Percentiles rank a stretch among this genome's conserved stretches.
phyloP scores from a whole-genome alignment of 2,329 filamentous ascomycete species.

The Ilyonectria mors-panacis region DNA sequence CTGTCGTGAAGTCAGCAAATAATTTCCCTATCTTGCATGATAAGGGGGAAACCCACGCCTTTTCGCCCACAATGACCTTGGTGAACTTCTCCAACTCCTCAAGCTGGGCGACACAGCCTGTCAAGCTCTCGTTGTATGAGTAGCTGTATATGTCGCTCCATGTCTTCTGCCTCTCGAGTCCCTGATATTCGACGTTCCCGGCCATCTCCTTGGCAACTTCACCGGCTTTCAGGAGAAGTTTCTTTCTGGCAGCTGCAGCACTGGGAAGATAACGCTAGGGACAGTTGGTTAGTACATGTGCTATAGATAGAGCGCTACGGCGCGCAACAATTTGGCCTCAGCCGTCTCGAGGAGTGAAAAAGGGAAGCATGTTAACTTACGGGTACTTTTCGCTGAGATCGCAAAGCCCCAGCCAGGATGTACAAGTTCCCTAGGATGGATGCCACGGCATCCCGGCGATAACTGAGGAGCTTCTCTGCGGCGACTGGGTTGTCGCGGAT shows the following conservation, averaged over 20 bases:
- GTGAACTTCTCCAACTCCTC: conserved; percentile 69
- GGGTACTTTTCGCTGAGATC: conserved; percentile 65
- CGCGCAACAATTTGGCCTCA: no score
- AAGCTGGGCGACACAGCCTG: conserved; percentile 68
- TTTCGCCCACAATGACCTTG: conserved; percentile 71
- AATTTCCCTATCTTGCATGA: no score
- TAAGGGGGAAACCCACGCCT: conserved; percentile 54
- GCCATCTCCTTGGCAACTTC: conserved; percentile 59
- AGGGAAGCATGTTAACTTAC: conserved; percentile 48
- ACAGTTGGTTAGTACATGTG: conserved; percentile 11
- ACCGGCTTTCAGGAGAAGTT: conserved; percentile 65
- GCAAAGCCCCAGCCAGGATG: conserved; percentile 69
- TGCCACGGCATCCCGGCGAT: conserved; percentile 70
- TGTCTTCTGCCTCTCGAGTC: conserved; percentile 57
- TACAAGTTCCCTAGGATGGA: conserved; percentile 72
- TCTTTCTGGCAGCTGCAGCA: conserved; percentile 67
- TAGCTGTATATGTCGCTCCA: conserved; percentile 72
- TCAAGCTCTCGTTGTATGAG: conserved; percentile 67
- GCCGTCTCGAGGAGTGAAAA: background rate
- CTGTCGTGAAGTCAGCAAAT: conserved; percentile 41
- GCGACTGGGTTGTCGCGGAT: conserved; percentile 66
- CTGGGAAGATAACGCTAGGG: conserved; percentile 68
- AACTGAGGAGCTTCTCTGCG: conserved; percentile 63
- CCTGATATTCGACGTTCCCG: conserved; percentile 35
- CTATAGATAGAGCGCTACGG: background rate